Evolutionary conservation across 495 filamentous ascomycete genomes (phyloP).

Genomic region (Trichodelitschia bisporula): DNA sequence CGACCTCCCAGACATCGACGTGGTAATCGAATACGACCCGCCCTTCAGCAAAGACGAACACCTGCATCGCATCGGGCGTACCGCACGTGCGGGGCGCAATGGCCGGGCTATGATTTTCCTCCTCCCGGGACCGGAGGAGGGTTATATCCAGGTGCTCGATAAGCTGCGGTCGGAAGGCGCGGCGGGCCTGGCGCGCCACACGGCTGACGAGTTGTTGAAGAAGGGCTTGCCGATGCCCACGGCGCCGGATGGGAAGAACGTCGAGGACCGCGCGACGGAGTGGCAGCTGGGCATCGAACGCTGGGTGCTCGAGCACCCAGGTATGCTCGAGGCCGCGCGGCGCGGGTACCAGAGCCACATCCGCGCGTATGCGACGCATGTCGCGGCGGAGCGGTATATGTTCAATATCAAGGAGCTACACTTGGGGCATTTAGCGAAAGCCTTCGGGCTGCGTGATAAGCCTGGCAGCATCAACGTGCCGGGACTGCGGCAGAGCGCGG

Average conservation of each 20-base stretch:
- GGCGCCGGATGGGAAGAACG: too few relatives aligned
- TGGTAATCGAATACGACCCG: conserved; percentile 86
- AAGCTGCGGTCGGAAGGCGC: conserved; percentile 30
- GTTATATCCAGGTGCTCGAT: conserved; percentile 54
- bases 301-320: conserved; percentile 35
- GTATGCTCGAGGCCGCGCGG: conserved; percentile 43
- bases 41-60: conserved; percentile 81
- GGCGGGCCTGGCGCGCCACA: conserved; percentile 10
- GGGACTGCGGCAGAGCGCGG: conserved; percentile 14
- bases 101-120: conserved; percentile 81
- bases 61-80: conserved; percentile 81
- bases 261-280: conserved; percentile 36
- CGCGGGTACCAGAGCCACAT: conserved; percentile 79
- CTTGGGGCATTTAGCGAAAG: conserved; percentile 81
- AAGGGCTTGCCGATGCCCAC: conserved; percentile 3
- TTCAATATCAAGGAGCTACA: conserved; percentile 82
- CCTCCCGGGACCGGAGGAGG: conserved; percentile 71
- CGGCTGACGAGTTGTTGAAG: conserved; percentile 5
- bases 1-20: conserved; percentile 79
- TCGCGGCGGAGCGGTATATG: conserved; percentile 50
- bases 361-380: conserved; percentile 83
- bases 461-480: conserved; percentile 67
- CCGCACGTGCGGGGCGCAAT: conserved; percentile 69
- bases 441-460: conserved; percentile 67
- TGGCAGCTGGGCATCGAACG: conserved; percentile 53